phyloP scores from a whole-genome alignment of 352 stramenopile genomes.

The Globisporangium takayamanum region DNA sequence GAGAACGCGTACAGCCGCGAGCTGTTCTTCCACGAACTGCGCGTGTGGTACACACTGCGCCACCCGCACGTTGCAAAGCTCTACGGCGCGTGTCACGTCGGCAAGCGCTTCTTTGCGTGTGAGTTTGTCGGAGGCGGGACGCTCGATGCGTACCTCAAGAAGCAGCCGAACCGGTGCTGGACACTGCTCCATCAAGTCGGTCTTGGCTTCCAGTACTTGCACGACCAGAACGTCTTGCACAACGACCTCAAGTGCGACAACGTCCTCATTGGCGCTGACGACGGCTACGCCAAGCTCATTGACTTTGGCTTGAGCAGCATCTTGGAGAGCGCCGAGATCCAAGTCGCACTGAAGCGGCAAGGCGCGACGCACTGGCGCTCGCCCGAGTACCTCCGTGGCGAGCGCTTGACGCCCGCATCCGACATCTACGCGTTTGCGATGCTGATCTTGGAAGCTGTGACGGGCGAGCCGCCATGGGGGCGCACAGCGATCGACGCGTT shows the following conservation, averaged over 20 bases:
- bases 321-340: constrained; percentile 3
- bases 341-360: neutral
- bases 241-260: constrained; percentile 12
- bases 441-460: constrained; percentile 18
- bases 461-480: constrained; percentile 7
- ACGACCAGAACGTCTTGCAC: constrained; percentile 4
- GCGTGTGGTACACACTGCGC: constrained; percentile 1
- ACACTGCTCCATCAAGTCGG: constrained; percentile 8
- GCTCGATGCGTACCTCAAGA: neutral
- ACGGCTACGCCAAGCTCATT: constrained; percentile 13
- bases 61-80: neutral
- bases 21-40: constrained; percentile 4
- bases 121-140: constrained; percentile 2
- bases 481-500: neutral
- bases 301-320: constrained; percentile 22
- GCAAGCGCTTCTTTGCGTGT: constrained; percentile 1
- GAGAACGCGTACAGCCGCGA: neutral
- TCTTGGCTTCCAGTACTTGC: constrained; percentile 29
- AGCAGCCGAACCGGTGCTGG: neutral
- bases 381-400: constrained; percentile 5
- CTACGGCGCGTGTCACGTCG: neutral
- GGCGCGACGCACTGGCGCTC: constrained; percentile 13
- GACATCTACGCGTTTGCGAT: constrained; percentile 22
- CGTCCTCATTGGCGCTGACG: constrained; percentile 22
- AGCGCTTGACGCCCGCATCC: constrained; percentile 8